phyloP scores from a whole-genome alignment of 768 basidiomycete species.

The Tylopilus sp. region DNA sequence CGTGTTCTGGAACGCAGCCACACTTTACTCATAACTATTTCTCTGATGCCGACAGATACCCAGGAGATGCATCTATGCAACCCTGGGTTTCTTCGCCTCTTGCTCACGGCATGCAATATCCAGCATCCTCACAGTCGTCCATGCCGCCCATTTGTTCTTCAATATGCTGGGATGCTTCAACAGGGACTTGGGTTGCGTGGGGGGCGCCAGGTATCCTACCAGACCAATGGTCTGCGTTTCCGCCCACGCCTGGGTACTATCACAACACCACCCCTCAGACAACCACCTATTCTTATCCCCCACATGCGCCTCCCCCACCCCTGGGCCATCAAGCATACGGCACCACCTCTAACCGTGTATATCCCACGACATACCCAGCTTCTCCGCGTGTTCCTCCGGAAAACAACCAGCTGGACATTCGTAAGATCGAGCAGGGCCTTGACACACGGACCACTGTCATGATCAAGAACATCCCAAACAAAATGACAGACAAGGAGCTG shows the following conservation, averaged over 20 bases:
- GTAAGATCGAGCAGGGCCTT: conserved; percentile 68
- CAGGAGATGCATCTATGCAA: conserved; percentile 20
- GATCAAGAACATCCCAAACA: conserved; percentile 93
- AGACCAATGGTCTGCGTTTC: conserved; percentile 31
- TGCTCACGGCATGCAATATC: conserved; percentile 29
- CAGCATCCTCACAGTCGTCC: conserved; percentile 26
- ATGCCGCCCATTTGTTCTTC: conserved; percentile 27
- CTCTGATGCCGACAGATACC: conserved; percentile 22
- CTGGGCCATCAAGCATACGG: conserved; percentile 18
- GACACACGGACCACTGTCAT: conserved; percentile 85
- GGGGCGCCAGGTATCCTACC: conserved; percentile 21
- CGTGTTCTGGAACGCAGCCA: conserved; percentile 24
- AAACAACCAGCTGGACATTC: conserved; percentile 63
- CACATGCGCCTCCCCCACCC: conserved; percentile 23
- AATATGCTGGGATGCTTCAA: conserved; percentile 29
- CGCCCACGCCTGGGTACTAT: conserved; percentile 27
- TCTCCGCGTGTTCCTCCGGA: conserved; percentile 33
- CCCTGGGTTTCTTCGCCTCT: conserved; percentile 27
- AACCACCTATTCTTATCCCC: conserved; percentile 29
- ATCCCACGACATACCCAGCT: conserved; percentile 21
- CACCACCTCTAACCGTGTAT: conserved; percentile 16
- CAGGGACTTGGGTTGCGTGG: conserved; percentile 31
- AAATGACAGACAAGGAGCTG: conserved; percentile 77
- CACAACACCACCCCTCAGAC: conserved; percentile 20
- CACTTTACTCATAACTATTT: conserved; percentile 25